phyloP scores from a whole-genome alignment of 495 filamentous ascomycete genomes.

The Delitschia confertaspora region DNA sequence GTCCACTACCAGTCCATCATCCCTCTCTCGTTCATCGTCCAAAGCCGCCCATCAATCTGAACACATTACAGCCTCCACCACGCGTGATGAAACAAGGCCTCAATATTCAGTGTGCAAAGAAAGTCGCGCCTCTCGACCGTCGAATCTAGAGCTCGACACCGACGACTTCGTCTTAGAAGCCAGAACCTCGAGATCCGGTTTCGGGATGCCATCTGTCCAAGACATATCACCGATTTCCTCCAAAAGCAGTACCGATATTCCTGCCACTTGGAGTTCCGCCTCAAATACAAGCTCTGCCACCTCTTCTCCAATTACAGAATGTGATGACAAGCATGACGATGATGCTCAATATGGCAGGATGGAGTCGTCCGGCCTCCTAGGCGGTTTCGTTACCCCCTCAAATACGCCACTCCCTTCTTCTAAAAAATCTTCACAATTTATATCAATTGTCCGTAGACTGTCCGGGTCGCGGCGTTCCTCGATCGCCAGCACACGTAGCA shows the following conservation, averaged over 20 bases:
- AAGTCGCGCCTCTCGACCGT: neutral
- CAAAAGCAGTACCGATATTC: constrained; percentile 5
- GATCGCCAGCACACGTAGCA: constrained; percentile 2
- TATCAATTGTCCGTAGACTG: no score
- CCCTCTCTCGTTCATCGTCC: constrained; percentile 7
- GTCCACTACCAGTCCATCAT: constrained; percentile 12
- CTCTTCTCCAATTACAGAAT: constrained; percentile 5
- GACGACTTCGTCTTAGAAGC: neutral
- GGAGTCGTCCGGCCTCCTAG: constrained; percentile 7
- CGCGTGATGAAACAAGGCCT: no score
- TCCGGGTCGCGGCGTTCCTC: no score
- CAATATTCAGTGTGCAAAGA: no score
- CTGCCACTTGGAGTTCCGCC: constrained; percentile 14
- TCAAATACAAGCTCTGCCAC: constrained; percentile 12
- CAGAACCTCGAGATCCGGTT: constrained; percentile 7
- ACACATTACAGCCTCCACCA: constrained; percentile 3
- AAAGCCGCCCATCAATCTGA: neutral
- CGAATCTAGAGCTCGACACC: constrained; percentile 1
- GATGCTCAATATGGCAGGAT: neutral
- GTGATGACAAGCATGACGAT: neutral
- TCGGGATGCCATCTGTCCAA: neutral
- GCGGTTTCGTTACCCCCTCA: constrained; percentile 4
- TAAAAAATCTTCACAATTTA: neutral
- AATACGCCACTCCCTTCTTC: neutral
- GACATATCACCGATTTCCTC: constrained; percentile 1